Percentiles rank a stretch among this genome's conserved stretches.
Evolutionary conservation across 139 green algal genomes (phyloP).

Genomic region (Chlorella sp.): DNA sequence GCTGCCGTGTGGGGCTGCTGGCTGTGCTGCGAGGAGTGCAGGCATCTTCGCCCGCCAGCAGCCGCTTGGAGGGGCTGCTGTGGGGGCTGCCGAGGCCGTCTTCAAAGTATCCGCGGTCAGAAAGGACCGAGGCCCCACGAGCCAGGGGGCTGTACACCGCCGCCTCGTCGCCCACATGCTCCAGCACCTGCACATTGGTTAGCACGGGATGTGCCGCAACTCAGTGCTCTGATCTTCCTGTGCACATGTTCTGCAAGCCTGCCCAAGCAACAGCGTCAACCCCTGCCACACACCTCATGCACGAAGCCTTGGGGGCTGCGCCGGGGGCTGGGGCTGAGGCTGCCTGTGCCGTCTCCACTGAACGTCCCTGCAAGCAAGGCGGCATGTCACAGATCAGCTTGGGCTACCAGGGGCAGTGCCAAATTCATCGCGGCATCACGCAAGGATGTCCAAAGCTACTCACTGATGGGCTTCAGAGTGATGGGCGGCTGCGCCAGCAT

Average conservation of each 20-base stretch:
- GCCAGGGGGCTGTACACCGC: conserved; percentile 30
- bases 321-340: conserved; percentile 13
- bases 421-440: no score
- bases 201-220: background rate
- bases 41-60: background rate
- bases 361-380: background rate
- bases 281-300: background rate
- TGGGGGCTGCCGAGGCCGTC: no score
- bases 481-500: background rate
- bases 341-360: background rate
- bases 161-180: conserved; percentile 16
- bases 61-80: no score
- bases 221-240: no score
- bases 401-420: no score
- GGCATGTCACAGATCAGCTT: no score
- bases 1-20: background rate
- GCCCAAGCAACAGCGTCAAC: no score
- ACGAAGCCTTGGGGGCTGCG: background rate
- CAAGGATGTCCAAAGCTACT: no score
- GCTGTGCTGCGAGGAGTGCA: conserved; percentile 4
- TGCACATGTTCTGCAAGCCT: no score
- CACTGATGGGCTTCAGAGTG: conserved; percentile 6
- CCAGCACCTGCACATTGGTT: conserved; percentile 5
- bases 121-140: background rate
- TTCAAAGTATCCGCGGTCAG: background rate